Percentiles rank a stretch among this genome's conserved stretches.
Conservation (phyloP, 495 filamentous ascomycete genomes). For the Gamarada debralockiae region DNA sequence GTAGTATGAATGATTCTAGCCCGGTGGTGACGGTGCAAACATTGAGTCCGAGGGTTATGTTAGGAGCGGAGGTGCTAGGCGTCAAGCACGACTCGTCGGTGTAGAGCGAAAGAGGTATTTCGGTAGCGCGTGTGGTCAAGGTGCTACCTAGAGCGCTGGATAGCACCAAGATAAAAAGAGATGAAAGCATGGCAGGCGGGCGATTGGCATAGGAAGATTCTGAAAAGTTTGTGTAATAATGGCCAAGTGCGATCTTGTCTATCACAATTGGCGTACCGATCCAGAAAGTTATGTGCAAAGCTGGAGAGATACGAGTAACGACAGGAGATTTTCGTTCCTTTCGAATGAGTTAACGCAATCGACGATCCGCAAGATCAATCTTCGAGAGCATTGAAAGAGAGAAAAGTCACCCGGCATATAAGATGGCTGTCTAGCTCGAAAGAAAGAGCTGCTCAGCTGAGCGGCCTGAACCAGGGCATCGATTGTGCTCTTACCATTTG, state of each 20-base stretch:
- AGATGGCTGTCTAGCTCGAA: neutral
- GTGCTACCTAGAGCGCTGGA: neutral
- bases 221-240: neutral
- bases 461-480: neutral
- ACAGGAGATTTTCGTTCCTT: neutral
- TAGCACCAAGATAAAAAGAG: neutral
- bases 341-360: neutral
- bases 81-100: neutral
- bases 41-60: constrained; percentile 9
- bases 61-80: constrained; percentile 5
- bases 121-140: neutral
- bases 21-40: constrained; percentile 10
- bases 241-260: neutral
- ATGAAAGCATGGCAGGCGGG: neutral
- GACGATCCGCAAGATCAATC: neutral
- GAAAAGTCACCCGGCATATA: neutral
- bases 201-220: neutral
- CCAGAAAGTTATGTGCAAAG: neutral
- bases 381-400: neutral
- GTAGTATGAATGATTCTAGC: constrained; percentile 6
- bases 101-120: constrained; percentile 4
- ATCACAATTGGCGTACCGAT: neutral
- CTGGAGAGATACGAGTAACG: neutral
- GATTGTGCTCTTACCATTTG: neutral
- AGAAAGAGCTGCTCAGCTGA: neutral